These are phyloP conservation scores for Herpotrichia juniperi DNA, from an alignment of 2,329 filamentous ascomycete species.

Conservation along the genomic window DNA sequence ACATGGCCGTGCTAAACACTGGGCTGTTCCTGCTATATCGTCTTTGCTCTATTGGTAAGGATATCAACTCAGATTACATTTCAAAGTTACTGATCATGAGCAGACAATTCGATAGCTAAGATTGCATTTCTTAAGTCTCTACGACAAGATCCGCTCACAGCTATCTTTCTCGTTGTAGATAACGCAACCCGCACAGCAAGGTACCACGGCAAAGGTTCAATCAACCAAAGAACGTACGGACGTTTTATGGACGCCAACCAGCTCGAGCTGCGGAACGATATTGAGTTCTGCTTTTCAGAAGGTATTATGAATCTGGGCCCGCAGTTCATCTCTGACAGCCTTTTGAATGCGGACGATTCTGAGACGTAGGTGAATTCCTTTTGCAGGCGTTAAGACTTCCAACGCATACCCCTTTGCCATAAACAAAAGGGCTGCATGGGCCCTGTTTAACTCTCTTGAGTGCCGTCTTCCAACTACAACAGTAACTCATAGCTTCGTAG, in stretches of 20 bases:
- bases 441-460: too few species aligned
- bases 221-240: slow-evolving; percentile 37
- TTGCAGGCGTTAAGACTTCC: too few species aligned
- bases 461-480: too few species aligned
- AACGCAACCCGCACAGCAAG: slow-evolving; percentile 35
- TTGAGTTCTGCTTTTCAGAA: slow-evolving; percentile 39
- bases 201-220: slow-evolving; percentile 38
- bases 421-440: too few species aligned
- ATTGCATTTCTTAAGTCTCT: slow-evolving; percentile 30
- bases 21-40: slow-evolving; percentile 36
- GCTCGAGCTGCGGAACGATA: slow-evolving; percentile 32
- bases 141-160: slow-evolving; percentile 27
- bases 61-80: background rate
- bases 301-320: slow-evolving; percentile 30
- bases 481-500: too few species aligned
- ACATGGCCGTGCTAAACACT: slow-evolving; percentile 30
- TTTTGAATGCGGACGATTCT: slow-evolving; percentile 18
- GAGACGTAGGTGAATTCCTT: slow-evolving; percentile 10
- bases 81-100: background rate
- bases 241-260: slow-evolving; percentile 36
- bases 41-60: slow-evolving; percentile 22
- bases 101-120: background rate
- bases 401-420: too few species aligned
- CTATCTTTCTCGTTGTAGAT: slow-evolving; percentile 36
- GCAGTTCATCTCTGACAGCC: slow-evolving; percentile 28